These are phyloP conservation scores for Pythium brachiatum DNA, from an alignment of 352 stramenopile species.

Conservation along the genomic window DNA sequence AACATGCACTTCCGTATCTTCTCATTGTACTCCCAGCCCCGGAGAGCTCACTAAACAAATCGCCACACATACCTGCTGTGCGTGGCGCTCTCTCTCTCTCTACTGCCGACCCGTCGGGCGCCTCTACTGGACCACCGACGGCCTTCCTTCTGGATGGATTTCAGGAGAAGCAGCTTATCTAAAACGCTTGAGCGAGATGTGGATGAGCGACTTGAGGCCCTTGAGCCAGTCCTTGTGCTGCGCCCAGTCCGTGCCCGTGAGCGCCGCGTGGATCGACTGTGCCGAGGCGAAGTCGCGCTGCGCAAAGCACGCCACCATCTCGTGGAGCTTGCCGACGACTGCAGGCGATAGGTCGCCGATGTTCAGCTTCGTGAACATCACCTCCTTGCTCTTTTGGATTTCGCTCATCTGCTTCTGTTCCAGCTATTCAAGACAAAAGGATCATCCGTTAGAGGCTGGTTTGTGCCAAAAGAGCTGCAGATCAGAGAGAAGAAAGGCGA, in stretches of 20 bases:
- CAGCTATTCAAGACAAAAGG: conserved; percentile 41
- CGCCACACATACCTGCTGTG: neutral
- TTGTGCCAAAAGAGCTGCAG: neutral
- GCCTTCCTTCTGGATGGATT: neutral
- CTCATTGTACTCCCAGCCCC: neutral
- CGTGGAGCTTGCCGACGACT: conserved; percentile 70
- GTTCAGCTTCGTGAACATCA: conserved; percentile 89
- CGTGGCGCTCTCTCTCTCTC: neutral
- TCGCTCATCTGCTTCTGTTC: conserved; percentile 87
- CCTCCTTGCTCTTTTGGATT: conserved; percentile 82
- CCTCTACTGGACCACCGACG: neutral
- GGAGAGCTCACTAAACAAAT: neutral
- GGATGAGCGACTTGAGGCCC: conserved; percentile 95
- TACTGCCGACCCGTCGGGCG: neutral
- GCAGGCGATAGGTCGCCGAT: conserved; percentile 65
- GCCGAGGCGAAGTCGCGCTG: conserved; percentile 76
- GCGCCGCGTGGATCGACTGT: conserved; percentile 84
- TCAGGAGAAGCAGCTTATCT: conserved; percentile 44
- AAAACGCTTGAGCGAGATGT: conserved; percentile 92
- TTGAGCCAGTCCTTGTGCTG: conserved; percentile 98
- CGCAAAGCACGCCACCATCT: conserved; percentile 77
- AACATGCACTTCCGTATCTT: conserved; percentile 2
- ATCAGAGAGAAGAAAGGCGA: conserved; percentile 1
- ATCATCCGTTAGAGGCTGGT: conserved; percentile 10
- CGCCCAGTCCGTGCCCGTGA: conserved; percentile 93